A percentile compares a stretch with the other conserved stretches of the same genome.
phyloP scores from a whole-genome alignment of 78 protist genomes.

The Planoprotostelium fungivorum region DNA sequence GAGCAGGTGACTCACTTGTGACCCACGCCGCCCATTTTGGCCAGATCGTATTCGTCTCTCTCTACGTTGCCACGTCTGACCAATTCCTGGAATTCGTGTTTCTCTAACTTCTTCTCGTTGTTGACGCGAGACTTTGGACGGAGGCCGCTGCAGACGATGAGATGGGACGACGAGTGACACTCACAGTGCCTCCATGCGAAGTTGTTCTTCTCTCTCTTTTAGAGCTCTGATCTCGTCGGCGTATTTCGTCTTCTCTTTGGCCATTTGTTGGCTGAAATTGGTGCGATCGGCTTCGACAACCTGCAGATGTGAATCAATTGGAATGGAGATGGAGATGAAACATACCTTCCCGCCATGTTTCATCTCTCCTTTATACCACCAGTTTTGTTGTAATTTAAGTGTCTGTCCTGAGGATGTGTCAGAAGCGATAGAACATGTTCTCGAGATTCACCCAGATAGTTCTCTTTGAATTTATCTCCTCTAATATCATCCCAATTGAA shows the following conservation, averaged over 20 bases:
- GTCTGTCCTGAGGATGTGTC: background rate
- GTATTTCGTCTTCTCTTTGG: background rate
- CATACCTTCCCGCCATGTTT: background rate
- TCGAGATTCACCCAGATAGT: background rate
- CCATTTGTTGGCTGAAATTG: background rate
- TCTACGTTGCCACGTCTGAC: background rate
- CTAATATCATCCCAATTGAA: background rate
- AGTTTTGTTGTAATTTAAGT: no score
- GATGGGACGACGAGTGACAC: background rate
- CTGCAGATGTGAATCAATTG: no score
- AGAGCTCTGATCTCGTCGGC: background rate
- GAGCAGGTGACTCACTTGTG: background rate
- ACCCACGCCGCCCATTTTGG: background rate
- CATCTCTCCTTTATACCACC: background rate
- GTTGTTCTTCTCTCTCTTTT: background rate
- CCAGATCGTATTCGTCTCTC: background rate
- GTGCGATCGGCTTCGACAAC: background rate
- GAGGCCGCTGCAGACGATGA: background rate
- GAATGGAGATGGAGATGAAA: background rate
- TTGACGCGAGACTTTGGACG: background rate
- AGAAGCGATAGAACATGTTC: no score
- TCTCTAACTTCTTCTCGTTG: background rate
- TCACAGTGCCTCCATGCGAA: background rate
- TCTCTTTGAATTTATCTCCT: background rate
- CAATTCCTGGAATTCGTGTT: background rate